phyloP scores from a whole-genome alignment of 192 early-diverging fungal genomes.

The Dissophora ornata region DNA sequence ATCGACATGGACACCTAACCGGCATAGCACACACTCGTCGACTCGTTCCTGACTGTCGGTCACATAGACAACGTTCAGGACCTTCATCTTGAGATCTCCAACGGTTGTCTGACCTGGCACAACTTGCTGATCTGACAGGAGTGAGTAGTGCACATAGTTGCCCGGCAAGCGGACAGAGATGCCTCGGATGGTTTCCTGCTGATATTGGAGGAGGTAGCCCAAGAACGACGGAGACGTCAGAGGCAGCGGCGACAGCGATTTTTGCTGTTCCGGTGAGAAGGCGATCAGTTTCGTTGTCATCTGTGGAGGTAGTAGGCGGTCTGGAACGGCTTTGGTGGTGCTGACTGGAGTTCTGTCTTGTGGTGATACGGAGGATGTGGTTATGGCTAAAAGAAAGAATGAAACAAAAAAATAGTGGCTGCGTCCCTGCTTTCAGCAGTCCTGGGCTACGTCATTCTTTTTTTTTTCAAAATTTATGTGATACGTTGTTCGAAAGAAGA shows the following conservation, averaged over 20 bases:
- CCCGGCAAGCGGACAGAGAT: constrained; percentile 48
- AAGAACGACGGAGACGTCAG: constrained; percentile 48
- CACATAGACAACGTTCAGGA: constrained; percentile 48
- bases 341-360: too few species aligned
- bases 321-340: too few species aligned
- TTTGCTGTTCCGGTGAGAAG: constrained; percentile 48
- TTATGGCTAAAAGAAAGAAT: too few species aligned
- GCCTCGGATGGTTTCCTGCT: constrained; percentile 50
- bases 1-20: constrained; percentile 44
- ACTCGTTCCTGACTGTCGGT: constrained; percentile 36
- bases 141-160: constrained; percentile 50
- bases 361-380: too few species aligned
- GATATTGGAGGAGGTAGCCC: constrained; percentile 48
- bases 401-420: too few species aligned
- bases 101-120: constrained; percentile 44
- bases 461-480: too few species aligned
- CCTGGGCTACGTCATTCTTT: too few species aligned
- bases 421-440: too few species aligned
- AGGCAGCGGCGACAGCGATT: constrained; percentile 18
- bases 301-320: too few species aligned
- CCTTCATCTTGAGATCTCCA: constrained; percentile 55
- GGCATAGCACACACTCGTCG: constrained; percentile 46
- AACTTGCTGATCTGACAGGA: constrained; percentile 36
- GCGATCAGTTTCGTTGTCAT: constrained; percentile 53
- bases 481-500: too few species aligned